Conservation (phyloP, 2,329 filamentous ascomycete species). For the Aspergillus sp. region DNA sequence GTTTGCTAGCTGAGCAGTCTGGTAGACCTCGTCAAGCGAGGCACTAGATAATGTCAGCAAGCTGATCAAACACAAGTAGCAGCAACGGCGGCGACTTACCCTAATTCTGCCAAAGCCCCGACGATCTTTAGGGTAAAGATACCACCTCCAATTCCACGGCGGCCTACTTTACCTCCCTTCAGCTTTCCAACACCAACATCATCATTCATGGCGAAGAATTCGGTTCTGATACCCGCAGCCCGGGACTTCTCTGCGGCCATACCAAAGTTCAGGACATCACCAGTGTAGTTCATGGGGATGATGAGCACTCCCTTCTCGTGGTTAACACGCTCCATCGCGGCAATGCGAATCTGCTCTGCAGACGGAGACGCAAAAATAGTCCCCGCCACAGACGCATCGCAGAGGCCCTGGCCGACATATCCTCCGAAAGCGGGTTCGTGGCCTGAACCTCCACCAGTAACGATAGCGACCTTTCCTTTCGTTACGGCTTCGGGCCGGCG, state of each 20-base stretch:
- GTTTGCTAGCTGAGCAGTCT: constrained; percentile 69
- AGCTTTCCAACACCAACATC: constrained; percentile 84
- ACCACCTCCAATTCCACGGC: constrained; percentile 87
- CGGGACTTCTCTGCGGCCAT: constrained; percentile 91
- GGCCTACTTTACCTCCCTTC: constrained; percentile 85
- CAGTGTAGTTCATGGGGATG: constrained; percentile 95
- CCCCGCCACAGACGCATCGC: constrained; percentile 79
- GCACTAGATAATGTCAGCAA: constrained; percentile 29
- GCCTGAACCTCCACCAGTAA: constrained; percentile 85
- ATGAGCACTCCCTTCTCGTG: constrained; percentile 74
- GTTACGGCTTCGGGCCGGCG: constrained; percentile 58
- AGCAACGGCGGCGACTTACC: constrained; percentile 41
- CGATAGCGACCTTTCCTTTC: constrained; percentile 68
- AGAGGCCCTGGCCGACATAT: constrained; percentile 79
- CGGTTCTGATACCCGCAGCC: constrained; percentile 71
- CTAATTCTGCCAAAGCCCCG: constrained; percentile 76
- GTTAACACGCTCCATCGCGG: constrained; percentile 71
- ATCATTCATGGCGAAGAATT: constrained; percentile 90
- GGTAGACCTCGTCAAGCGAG: constrained; percentile 68
- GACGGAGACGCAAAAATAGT: constrained; percentile 83
- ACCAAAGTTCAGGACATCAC: constrained; percentile 87
- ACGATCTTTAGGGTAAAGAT: constrained; percentile 89
- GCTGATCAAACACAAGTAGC: not conserved
- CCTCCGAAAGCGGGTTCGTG: constrained; percentile 87
- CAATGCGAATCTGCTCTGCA: constrained; percentile 77